phyloP scores from a whole-genome alignment of 306 rosid species.

The Macrotyloma uniflorum region DNA sequence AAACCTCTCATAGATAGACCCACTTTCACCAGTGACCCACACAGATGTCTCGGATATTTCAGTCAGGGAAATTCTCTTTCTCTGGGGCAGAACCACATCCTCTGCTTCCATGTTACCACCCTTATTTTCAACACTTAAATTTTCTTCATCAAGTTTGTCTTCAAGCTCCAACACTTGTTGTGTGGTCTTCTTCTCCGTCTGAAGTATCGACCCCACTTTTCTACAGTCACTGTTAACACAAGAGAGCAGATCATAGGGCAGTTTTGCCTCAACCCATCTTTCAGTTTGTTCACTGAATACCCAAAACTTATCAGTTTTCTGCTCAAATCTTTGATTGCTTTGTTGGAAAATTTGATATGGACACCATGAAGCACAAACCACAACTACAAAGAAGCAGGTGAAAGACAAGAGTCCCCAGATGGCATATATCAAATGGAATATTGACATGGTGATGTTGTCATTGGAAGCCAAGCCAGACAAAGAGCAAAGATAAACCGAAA shows the following conservation, averaged over 20 bases:
- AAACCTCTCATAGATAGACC: background rate
- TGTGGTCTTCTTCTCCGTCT: background rate
- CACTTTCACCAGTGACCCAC: conserved; percentile 17
- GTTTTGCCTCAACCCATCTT: conserved; percentile 20
- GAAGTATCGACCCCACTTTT: conserved; percentile 10
- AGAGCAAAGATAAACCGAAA: background rate
- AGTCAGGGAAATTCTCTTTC: conserved; percentile 4
- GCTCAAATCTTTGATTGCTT: background rate
- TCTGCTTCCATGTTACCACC: background rate
- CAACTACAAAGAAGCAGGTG: background rate
- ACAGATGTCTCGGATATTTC: background rate
- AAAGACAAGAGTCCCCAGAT: background rate
- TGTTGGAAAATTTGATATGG: background rate
- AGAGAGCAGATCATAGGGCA: background rate
- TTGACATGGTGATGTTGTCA: conserved; percentile 2
- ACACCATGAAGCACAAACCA: background rate
- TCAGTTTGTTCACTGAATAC: background rate
- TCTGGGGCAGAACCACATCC: background rate
- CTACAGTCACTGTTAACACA: background rate
- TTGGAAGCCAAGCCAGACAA: background rate
- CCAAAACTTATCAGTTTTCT: background rate
- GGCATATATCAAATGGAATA: background rate
- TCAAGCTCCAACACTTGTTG: background rate
- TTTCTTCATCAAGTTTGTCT: background rate
- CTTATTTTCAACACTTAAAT: background rate